phyloP scores from a whole-genome alignment of 2,329 filamentous ascomycete genomes.

The Paecilomyces sp. region DNA sequence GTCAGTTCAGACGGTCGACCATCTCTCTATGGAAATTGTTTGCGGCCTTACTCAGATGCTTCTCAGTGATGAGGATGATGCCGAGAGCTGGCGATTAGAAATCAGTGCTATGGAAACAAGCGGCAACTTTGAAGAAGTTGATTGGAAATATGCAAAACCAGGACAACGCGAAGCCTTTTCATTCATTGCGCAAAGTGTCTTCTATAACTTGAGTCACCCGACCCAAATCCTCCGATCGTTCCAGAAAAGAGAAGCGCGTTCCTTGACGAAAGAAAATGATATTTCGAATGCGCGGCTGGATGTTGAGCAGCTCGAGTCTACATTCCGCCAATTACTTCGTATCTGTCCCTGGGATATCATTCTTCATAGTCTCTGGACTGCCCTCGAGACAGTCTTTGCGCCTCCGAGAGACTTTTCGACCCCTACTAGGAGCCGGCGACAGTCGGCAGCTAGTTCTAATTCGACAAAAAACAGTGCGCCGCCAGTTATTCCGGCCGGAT shows the following conservation, averaged over 20 bases:
- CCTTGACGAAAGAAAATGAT: not conserved
- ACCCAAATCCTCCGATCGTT: conserved; percentile 34
- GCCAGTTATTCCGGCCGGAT: conserved; percentile 17
- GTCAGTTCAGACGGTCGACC: conserved; percentile 25
- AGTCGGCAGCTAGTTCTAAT: conserved; percentile 21
- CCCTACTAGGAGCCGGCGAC: conserved; percentile 21
- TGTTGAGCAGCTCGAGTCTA: conserved; percentile 22
- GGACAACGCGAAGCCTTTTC: conserved; percentile 30
- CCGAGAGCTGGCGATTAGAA: conserved; percentile 31
- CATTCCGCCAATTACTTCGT: conserved; percentile 26
- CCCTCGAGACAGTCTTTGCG: conserved; percentile 32
- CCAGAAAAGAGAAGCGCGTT: conserved; percentile 18
- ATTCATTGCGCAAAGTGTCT: conserved; percentile 39
- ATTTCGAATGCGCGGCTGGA: conserved; percentile 16
- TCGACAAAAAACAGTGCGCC: conserved; percentile 12
- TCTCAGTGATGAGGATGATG: conserved; percentile 28
- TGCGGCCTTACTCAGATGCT: conserved; percentile 29
- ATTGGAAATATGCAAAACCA: conserved; percentile 31
- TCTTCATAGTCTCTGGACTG: conserved; percentile 36
- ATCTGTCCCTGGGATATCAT: conserved; percentile 35
- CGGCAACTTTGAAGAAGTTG: conserved; percentile 29
- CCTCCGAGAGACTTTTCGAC: conserved; percentile 29
- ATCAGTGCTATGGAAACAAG: conserved; percentile 26
- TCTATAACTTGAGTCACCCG: conserved; percentile 35
- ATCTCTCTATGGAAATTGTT: conserved; percentile 31